phyloP scores from a whole-genome alignment of 495 filamentous ascomycete genomes.

The Astrothelium macrocarpum region DNA sequence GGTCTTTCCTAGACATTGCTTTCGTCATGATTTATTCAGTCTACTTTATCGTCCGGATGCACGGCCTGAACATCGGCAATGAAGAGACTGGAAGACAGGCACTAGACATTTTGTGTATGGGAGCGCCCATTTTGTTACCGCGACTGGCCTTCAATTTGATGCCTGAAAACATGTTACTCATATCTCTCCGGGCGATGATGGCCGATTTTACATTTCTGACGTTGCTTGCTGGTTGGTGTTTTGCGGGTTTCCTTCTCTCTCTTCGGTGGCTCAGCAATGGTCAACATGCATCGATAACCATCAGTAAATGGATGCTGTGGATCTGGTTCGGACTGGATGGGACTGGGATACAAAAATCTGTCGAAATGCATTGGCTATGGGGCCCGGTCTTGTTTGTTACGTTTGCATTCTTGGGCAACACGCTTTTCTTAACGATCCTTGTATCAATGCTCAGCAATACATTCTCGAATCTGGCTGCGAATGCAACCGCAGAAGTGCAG shows the following conservation, averaged over 20 bases:
- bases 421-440: slow-evolving; percentile 64
- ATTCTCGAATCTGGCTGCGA: slow-evolving; percentile 54
- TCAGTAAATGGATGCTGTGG: slow-evolving; percentile 73
- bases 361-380: slow-evolving; percentile 55
- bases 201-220: slow-evolving; percentile 58
- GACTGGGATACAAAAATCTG: slow-evolving; percentile 56
- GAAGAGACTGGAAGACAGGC: slow-evolving; percentile 43
- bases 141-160: slow-evolving; percentile 64
- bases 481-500: slow-evolving; percentile 59
- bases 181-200: slow-evolving; percentile 66
- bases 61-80: slow-evolving; percentile 40
- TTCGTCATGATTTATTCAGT: slow-evolving; percentile 52
- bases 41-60: slow-evolving; percentile 52
- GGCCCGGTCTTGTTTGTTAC: slow-evolving; percentile 61
- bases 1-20: slow-evolving; percentile 66
- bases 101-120: slow-evolving; percentile 58
- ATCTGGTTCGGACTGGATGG: slow-evolving; percentile 73
- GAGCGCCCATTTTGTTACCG: slow-evolving; percentile 60
- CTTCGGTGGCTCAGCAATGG: slow-evolving; percentile 51
- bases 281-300: slow-evolving; percentile 42
- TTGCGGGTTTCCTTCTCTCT: slow-evolving; percentile 61
- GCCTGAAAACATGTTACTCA: slow-evolving; percentile 63
- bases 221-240: slow-evolving; percentile 58
- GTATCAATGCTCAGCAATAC: slow-evolving; percentile 68
- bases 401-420: slow-evolving; percentile 67